phyloP scores from a whole-genome alignment of 306 rosid genomes.

The Alnus rubra region DNA sequence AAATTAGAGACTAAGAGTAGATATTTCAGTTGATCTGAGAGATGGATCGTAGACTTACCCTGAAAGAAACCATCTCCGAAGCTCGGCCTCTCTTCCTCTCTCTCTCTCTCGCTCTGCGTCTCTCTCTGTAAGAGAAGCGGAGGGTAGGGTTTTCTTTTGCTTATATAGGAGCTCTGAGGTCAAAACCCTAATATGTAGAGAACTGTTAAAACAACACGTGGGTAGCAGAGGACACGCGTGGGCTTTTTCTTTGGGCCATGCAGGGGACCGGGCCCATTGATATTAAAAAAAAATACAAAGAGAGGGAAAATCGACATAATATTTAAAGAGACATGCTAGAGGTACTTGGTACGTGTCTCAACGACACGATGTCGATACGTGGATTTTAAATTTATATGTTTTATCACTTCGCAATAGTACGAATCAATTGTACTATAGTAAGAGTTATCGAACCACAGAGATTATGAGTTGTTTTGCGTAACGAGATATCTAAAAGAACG shows the following conservation, averaged over 20 bases:
- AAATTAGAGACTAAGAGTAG: not conserved
- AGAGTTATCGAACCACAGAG: too few species aligned
- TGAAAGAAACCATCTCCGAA: slow-evolving; percentile 58
- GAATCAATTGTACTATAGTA: too few species aligned
- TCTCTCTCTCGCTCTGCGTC: slow-evolving; percentile 3
- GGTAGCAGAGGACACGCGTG: too few species aligned
- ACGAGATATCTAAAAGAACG: too few species aligned
- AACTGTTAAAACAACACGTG: not conserved
- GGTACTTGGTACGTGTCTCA: too few species aligned
- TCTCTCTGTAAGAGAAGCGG: not conserved
- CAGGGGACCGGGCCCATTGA: not conserved
- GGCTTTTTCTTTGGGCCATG: not conserved
- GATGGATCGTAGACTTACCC: slow-evolving; percentile 34
- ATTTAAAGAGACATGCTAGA: too few species aligned
- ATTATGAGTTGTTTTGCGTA: too few species aligned
- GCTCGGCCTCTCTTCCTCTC: slow-evolving; percentile 2
- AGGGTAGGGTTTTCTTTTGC: slow-evolving; percentile 30
- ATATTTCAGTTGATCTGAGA: not conserved
- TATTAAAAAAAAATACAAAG: not conserved
- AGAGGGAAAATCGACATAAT: too few species aligned
- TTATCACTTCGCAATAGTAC: too few species aligned
- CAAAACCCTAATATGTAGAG: slow-evolving; percentile 35
- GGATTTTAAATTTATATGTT: too few species aligned
- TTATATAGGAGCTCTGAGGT: slow-evolving; percentile 26
- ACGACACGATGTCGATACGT: too few species aligned